Evolutionary conservation across 805 yeast genomes (phyloP).

Genomic region (Metschnikowia picachoensis): DNA sequence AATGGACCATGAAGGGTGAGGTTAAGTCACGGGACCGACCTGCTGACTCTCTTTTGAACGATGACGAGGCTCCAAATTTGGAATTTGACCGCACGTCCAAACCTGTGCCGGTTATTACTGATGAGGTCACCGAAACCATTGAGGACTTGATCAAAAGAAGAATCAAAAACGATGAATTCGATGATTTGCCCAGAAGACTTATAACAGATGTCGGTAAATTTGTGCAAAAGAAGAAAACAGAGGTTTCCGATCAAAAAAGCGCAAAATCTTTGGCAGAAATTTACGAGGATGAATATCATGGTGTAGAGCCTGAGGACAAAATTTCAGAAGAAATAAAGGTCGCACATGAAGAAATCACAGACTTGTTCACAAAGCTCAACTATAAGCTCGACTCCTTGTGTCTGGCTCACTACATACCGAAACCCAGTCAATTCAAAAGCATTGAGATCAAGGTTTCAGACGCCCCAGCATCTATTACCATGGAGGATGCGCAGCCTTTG

Average conservation of each 20-base stretch:
- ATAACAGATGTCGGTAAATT: constrained; percentile 63
- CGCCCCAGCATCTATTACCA: constrained; percentile 67
- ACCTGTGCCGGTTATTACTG: constrained; percentile 93
- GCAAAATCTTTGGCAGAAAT: constrained; percentile 84
- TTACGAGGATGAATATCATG: constrained; percentile 80
- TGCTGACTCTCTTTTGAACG: constrained; percentile 75
- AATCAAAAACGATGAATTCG: constrained; percentile 70
- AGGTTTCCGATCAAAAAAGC: constrained; percentile 80
- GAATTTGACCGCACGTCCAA: constrained; percentile 92
- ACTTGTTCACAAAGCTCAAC: constrained; percentile 55
- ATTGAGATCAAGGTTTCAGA: constrained; percentile 69
- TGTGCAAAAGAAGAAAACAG: constrained; percentile 45
- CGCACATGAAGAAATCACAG: constrained; percentile 75
- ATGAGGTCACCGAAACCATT: constrained; percentile 76
- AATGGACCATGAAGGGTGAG: constrained; percentile 95
- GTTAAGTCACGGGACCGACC: constrained; percentile 79
- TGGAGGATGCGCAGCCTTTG: constrained; percentile 97
- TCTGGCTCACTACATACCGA: constrained; percentile 94
- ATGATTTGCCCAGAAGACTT: constrained; percentile 75
- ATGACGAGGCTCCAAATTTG: constrained; percentile 48
- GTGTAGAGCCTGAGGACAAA: constrained; percentile 41
- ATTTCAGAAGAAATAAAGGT: constrained; percentile 60
- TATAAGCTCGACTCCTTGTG: constrained; percentile 82
- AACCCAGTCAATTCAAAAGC: constrained; percentile 69
- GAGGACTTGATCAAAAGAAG: constrained; percentile 88